phyloP scores from a whole-genome alignment of 2,329 filamentous ascomycete genomes.

The Onygenales sp. region DNA sequence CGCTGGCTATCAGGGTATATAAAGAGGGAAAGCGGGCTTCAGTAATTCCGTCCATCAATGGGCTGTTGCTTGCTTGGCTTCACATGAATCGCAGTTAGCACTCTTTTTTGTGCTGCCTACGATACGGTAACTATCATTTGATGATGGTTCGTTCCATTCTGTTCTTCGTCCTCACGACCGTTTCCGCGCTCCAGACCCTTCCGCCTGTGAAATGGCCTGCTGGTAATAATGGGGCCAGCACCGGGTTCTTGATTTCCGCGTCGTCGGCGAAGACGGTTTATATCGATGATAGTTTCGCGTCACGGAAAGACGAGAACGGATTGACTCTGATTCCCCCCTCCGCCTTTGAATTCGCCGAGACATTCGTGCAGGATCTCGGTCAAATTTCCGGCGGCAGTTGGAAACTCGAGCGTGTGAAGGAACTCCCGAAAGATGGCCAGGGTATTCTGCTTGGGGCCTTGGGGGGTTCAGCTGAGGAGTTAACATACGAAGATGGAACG shows the following conservation, averaged over 20 bases:
- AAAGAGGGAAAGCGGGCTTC: no score
- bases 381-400: conserved; percentile 32
- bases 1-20: no score
- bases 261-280: conserved; percentile 27
- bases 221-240: conserved; percentile 9
- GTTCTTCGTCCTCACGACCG: conserved; percentile 10
- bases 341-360: conserved; percentile 39
- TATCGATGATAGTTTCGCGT: conserved; percentile 32
- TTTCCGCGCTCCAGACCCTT: conserved; percentile 28
- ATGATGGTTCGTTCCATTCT: not conserved
- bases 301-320: conserved; percentile 33
- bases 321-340: conserved; percentile 45
- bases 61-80: no score
- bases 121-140: not conserved
- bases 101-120: not conserved
- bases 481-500: conserved; percentile 40
- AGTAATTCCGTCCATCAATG: no score
- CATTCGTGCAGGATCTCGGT: conserved; percentile 37
- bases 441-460: conserved; percentile 38
- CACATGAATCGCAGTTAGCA: no score
- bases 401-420: conserved; percentile 30
- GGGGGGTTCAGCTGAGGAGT: conserved; percentile 14
- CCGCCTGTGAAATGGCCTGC: conserved; percentile 25
- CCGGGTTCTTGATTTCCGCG: conserved; percentile 17
- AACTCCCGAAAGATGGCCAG: conserved; percentile 20